Evolutionary conservation across 257 asterid genomes (phyloP).

Genomic region (Mitragyna speciosa): DNA sequence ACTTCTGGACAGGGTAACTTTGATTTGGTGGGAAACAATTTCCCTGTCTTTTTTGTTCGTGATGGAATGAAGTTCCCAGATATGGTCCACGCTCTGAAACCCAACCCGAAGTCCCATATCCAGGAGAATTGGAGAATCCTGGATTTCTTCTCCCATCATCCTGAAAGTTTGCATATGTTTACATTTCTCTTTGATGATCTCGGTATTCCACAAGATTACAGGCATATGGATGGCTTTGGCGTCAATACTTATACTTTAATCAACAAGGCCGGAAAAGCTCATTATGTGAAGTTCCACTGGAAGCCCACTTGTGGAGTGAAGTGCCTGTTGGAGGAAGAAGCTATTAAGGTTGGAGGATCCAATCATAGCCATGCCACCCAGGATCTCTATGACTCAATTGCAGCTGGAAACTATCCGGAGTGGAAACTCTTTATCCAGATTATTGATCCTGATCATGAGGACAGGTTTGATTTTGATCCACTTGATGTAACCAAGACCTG

Average conservation of each 20-base stretch:
- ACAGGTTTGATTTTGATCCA: conserved; percentile 90
- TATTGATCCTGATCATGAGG: conserved; percentile 86
- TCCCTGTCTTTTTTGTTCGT: conserved; percentile 86
- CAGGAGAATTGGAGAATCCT: conserved; percentile 94
- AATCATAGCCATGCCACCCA: conserved; percentile 97
- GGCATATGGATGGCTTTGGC: conserved; percentile 97
- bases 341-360: conserved; percentile 74
- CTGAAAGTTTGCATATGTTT: conserved; percentile 87
- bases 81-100: conserved; percentile 82
- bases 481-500: conserved; percentile 90
- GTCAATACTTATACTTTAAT: conserved; percentile 85
- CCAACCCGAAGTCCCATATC: conserved; percentile 92
- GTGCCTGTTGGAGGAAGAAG: conserved; percentile 76
- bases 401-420: conserved; percentile 89
- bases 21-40: conserved; percentile 96
- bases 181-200: conserved; percentile 79
- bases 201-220: conserved; percentile 91
- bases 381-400: conserved; percentile 88
- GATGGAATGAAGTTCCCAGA: conserved; percentile 97
- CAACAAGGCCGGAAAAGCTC: conserved; percentile 82
- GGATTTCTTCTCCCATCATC: conserved; percentile 92
- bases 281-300: conserved; percentile 95
- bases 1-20: conserved; percentile 69
- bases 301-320: conserved; percentile 97
- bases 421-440: conserved; percentile 94